Conservation (phyloP, 371 early-diverging fungal genomes). For the Ordospora pajunii region DNA sequence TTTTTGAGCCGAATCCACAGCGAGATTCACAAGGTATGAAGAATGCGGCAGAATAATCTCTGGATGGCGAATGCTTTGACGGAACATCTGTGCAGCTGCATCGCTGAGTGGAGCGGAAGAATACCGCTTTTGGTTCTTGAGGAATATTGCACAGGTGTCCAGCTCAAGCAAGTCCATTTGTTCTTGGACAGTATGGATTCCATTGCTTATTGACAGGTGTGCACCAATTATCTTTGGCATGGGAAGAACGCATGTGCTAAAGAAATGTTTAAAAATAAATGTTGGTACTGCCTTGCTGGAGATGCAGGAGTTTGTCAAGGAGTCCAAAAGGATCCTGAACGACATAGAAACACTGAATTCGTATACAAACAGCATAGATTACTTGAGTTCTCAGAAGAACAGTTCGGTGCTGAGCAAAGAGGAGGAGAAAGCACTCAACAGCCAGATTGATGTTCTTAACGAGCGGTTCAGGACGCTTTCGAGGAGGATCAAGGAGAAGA, state of each 20-base stretch:
- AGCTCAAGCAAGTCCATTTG: conserved; percentile 48
- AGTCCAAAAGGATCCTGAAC: conserved; percentile 21
- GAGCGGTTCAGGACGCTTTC: conserved; percentile 39
- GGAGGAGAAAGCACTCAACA: conserved; percentile 39
- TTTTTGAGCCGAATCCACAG: conserved; percentile 53
- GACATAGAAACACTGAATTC: conserved; percentile 38
- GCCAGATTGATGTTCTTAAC: conserved; percentile 41
- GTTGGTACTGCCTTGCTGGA: not conserved
- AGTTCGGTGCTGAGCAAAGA: conserved; percentile 48
- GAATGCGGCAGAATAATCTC: conserved; percentile 64
- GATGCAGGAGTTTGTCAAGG: conserved; percentile 53
- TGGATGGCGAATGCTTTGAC: conserved; percentile 19
- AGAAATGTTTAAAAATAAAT: conserved; percentile 25
- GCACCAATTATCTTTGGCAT: conserved; percentile 55
- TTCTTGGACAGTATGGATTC: conserved; percentile 54
- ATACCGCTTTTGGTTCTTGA: conserved; percentile 58
- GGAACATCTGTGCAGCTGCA: conserved; percentile 42
- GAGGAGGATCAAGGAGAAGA: conserved; percentile 25
- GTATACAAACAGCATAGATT: conserved; percentile 25
- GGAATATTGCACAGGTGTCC: conserved; percentile 58
- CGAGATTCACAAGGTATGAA: conserved; percentile 66
- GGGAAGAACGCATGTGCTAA: not conserved
- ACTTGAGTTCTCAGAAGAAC: conserved; percentile 40
- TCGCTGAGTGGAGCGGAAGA: conserved; percentile 9
- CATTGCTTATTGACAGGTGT: conserved; percentile 60